Percentiles rank a stretch among this genome's conserved stretches.
phyloP scores from a whole-genome alignment of 225 moss, liverwort and hornwort species.

The Climacium dendroides region DNA sequence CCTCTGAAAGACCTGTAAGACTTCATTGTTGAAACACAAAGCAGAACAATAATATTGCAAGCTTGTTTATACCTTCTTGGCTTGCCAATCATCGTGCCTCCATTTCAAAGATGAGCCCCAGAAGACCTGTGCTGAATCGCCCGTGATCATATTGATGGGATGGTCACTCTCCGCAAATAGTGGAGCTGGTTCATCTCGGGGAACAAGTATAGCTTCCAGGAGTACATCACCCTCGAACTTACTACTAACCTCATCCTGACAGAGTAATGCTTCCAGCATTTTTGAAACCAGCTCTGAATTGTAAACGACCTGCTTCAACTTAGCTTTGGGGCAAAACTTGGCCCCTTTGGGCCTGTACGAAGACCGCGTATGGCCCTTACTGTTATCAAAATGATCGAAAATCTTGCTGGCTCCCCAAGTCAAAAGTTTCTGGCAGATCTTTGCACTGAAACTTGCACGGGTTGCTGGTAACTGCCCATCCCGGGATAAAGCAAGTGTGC shows the following conservation, averaged over 20 bases:
- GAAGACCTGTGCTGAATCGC: slow-evolving; percentile 26
- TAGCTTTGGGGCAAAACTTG: slow-evolving; percentile 20
- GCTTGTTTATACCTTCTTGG: slow-evolving; percentile 26
- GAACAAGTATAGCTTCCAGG: slow-evolving; percentile 17
- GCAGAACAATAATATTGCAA: background rate
- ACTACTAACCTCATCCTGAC: slow-evolving; percentile 13
- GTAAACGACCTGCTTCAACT: slow-evolving; percentile 23
- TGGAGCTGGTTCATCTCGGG: slow-evolving; percentile 31
- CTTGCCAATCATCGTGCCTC: slow-evolving; percentile 42
- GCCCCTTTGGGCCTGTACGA: slow-evolving; percentile 18
- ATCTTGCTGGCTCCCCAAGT: slow-evolving; percentile 42
- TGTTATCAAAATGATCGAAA: slow-evolving; percentile 18
- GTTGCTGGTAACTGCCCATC: slow-evolving; percentile 21
- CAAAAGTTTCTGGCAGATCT: slow-evolving; percentile 44
- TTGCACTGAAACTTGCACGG: slow-evolving; percentile 19
- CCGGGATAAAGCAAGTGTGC: slow-evolving; percentile 22
- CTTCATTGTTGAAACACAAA: background rate
- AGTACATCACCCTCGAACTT: slow-evolving; percentile 23
- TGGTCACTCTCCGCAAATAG: slow-evolving; percentile 36
- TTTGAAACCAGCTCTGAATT: slow-evolving; percentile 12
- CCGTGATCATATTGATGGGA: slow-evolving; percentile 8
- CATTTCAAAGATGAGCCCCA: slow-evolving; percentile 38
- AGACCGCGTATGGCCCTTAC: background rate
- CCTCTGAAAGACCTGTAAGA: background rate
- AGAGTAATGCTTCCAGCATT: slow-evolving; percentile 15